phyloP scores from a whole-genome alignment of 2,329 filamentous ascomycete species.

The Xylariales sp. region DNA sequence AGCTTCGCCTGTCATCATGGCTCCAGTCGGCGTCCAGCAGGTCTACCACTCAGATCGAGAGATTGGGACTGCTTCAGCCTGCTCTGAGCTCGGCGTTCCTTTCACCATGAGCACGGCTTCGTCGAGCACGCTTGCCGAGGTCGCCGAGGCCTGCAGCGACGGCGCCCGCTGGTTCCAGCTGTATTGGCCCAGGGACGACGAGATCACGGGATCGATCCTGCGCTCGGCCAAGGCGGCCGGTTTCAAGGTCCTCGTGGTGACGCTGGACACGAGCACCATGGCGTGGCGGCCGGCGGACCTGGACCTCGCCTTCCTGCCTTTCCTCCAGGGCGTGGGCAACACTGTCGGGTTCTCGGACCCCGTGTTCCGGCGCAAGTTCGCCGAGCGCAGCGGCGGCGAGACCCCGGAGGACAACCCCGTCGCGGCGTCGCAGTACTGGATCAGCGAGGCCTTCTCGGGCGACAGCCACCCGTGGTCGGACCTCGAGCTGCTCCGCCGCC shows the following conservation, averaged over 20 bases:
- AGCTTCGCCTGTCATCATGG: constrained; percentile 54
- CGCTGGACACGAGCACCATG: constrained; percentile 66
- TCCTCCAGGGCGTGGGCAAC: constrained; percentile 54
- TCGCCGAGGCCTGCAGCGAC: constrained; percentile 52
- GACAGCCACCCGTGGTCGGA: constrained; percentile 52
- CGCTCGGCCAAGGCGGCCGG: constrained; percentile 56
- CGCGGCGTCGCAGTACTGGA: constrained; percentile 49
- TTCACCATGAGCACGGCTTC: constrained; percentile 66
- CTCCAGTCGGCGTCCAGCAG: constrained; percentile 65
- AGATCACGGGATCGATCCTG: constrained; percentile 61
- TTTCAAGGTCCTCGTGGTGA: constrained; percentile 65
- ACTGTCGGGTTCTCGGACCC: constrained; percentile 63
- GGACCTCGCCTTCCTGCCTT: constrained; percentile 57
- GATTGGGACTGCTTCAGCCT: constrained; percentile 58
- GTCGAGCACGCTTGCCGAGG: constrained; percentile 60
- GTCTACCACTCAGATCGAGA: constrained; percentile 66
- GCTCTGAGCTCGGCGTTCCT: constrained; percentile 55
- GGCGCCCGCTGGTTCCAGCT: constrained; percentile 68
- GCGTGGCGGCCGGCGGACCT: constrained; percentile 67
- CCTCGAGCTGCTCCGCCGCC: constrained; percentile 48
- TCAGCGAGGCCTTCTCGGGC: constrained; percentile 38
- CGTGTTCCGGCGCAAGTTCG: constrained; percentile 56
- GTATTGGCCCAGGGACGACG: constrained; percentile 66
- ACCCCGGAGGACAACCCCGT: constrained; percentile 43
- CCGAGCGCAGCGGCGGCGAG: constrained; percentile 39